A percentile compares a stretch with the other conserved stretches of the same genome.
phyloP scores from a whole-genome alignment of 352 stramenopile genomes.

The Phytopythium chamaehyphon region DNA sequence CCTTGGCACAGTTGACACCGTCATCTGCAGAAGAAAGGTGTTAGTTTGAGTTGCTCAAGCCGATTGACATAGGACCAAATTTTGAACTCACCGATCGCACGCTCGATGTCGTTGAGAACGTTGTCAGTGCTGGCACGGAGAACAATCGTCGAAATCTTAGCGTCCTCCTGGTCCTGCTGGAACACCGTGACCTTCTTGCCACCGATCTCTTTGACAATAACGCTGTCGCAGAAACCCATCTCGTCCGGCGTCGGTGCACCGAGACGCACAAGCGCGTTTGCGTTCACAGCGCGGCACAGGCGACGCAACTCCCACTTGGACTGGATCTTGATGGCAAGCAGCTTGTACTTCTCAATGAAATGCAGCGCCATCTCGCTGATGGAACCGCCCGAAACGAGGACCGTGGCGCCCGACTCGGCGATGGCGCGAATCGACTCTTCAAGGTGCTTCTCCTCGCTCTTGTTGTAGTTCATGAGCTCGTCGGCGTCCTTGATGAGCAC shows the following conservation, averaged over 20 bases:
- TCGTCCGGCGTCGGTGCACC: constrained; percentile 97
- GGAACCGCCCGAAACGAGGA: constrained; percentile 95
- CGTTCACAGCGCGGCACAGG: constrained; percentile 95
- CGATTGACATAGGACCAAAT: background rate
- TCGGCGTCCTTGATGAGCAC: constrained; percentile 99
- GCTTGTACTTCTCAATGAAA: constrained; percentile 98
- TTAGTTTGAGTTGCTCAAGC: background rate
- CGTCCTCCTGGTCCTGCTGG: constrained; percentile 91
- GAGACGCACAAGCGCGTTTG: constrained; percentile 96
- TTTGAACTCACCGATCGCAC: constrained; percentile 79
- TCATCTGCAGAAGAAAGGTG: constrained; percentile 73
- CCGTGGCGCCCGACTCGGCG: constrained; percentile 92
- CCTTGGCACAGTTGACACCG: constrained; percentile 96
- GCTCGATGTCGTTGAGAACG: constrained; percentile 97
- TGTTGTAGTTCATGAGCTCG: constrained; percentile 99
- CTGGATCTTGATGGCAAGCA: constrained; percentile 96
- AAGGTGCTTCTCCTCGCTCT: constrained; percentile 97
- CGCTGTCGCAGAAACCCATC: constrained; percentile 94
- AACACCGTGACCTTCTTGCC: constrained; percentile 97
- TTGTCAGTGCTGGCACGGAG: constrained; percentile 93
- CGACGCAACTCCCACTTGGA: constrained; percentile 99
- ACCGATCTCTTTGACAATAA: constrained; percentile 94
- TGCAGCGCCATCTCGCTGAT: constrained; percentile 99
- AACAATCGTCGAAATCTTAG: constrained; percentile 97
- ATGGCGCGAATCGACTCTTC: constrained; percentile 98